Evolutionary conservation across 352 stramenopile species (phyloP).

Genomic region (Globisporangium nagaii): DNA sequence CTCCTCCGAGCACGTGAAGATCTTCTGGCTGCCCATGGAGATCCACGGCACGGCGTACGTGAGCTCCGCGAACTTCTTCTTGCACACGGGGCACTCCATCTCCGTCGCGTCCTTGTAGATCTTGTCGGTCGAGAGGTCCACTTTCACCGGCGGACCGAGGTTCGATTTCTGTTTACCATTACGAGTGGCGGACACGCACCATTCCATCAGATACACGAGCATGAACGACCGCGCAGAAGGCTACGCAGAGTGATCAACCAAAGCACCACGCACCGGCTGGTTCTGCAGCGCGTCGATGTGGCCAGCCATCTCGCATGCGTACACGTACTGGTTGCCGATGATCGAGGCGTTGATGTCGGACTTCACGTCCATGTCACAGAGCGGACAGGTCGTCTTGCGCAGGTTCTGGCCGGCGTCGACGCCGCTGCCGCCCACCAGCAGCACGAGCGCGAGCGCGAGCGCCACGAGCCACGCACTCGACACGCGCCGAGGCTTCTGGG

Average conservation of each 20-base stretch:
- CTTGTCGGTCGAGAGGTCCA: conserved; percentile 56
- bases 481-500: neutral
- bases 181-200: too few species aligned
- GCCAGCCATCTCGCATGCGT: conserved; percentile 80
- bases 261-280: conserved; percentile 40
- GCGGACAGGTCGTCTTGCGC: conserved; percentile 34
- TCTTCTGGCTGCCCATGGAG: conserved; percentile 61
- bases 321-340: conserved; percentile 65
- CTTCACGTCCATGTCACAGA: conserved; percentile 37
- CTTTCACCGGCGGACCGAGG: conserved; percentile 29
- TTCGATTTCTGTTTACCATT: conserved; percentile 27
- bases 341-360: conserved; percentile 57
- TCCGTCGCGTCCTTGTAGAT: conserved; percentile 61
- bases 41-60: conserved; percentile 76
- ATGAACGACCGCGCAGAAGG: too few species aligned
- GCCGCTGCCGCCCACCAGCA: conserved; percentile 14
- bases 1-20: conserved; percentile 66
- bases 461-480: conserved; percentile 6
- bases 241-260: too few species aligned
- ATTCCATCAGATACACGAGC: neutral
- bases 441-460: conserved; percentile 17
- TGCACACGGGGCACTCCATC: conserved; percentile 59
- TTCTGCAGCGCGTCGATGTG: conserved; percentile 77
- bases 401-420: conserved; percentile 43
- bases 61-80: conserved; percentile 45